Evolutionary conservation across 306 rosid genomes (phyloP).

Genomic region (Glycine tomentella): DNA sequence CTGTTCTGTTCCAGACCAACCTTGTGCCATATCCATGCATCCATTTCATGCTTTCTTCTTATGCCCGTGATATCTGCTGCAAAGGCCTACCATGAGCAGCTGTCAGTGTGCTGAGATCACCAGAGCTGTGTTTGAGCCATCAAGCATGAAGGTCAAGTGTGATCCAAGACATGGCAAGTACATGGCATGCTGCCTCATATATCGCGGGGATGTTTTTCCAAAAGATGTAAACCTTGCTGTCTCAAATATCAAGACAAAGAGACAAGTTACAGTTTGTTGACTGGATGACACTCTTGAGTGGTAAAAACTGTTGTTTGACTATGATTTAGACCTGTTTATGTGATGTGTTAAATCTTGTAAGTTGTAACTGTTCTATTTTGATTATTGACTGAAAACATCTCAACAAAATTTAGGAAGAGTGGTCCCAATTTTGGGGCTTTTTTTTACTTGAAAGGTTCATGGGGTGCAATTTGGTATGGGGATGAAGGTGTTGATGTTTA

Average conservation of each 20-base stretch:
- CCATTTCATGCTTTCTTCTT: conserved; percentile 84
- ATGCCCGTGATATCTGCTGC: conserved; percentile 72
- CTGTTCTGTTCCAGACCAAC: conserved; percentile 81
- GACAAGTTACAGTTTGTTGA: conserved; percentile 81
- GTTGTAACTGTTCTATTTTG: too few relatives aligned
- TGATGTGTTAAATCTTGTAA: too few relatives aligned
- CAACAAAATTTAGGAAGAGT: too few relatives aligned
- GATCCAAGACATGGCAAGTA: conserved; percentile 84
- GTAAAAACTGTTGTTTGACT: background rate
- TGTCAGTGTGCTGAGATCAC: conserved; percentile 82
- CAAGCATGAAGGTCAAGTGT: conserved; percentile 84
- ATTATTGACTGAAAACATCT: too few relatives aligned
- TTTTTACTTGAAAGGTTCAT: too few relatives aligned
- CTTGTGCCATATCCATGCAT: conserved; percentile 84
- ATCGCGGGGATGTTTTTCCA: conserved; percentile 79
- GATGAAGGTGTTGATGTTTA: conserved; percentile 58
- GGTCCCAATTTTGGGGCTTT: too few relatives aligned
- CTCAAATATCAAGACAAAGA: conserved; percentile 70
- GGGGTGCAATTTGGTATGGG: conserved; percentile 23
- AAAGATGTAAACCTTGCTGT: conserved; percentile 77
- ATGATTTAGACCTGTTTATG: too few relatives aligned
- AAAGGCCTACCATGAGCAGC: conserved; percentile 74
- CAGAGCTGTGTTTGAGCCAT: conserved; percentile 74
- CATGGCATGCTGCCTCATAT: conserved; percentile 89
- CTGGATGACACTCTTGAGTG: conserved; percentile 1